These are phyloP conservation scores for Exobasidium rhododendri DNA, from an alignment of 1,284 basidiomycete genomes.

Conservation along the genomic window DNA sequence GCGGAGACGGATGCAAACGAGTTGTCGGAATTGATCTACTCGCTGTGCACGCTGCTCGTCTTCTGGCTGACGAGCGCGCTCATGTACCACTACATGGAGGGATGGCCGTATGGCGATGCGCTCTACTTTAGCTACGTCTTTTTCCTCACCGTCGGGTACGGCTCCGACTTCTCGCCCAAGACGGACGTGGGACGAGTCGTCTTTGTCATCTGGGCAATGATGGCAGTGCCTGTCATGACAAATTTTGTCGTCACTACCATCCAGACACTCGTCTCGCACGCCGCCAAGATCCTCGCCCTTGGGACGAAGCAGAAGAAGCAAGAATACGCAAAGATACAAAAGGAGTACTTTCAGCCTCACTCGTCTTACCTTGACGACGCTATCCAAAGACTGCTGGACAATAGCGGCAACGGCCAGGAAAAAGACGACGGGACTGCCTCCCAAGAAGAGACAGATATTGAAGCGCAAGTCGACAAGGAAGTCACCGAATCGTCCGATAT, in stretches of 20 bases:
- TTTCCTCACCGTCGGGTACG: constrained; percentile 55
- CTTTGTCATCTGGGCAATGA: constrained; percentile 57
- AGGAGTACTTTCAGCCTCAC: constrained; percentile 9
- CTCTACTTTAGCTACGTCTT: constrained; percentile 43
- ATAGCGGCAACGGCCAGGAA: too few relatives aligned
- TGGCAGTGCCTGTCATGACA: constrained; percentile 58
- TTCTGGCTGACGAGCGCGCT: constrained; percentile 57
- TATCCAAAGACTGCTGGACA: neutral
- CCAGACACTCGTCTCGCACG: constrained; percentile 49
- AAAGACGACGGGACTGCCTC: neutral
- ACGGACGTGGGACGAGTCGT: constrained; percentile 52
- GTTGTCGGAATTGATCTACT: constrained; percentile 54
- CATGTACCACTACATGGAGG: constrained; percentile 53
- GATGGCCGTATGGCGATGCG: constrained; percentile 51
- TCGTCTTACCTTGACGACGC: neutral
- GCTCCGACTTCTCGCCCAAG: constrained; percentile 52
- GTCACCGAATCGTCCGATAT: constrained; percentile 8
- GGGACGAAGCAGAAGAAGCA: constrained; percentile 7
- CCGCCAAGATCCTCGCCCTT: constrained; percentile 15
- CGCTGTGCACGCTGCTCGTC: constrained; percentile 44
- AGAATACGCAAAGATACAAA: constrained; percentile 20
- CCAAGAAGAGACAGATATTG: neutral
- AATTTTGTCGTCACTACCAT: constrained; percentile 58
- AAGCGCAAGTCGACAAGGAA: neutral
- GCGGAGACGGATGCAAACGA: constrained; percentile 55